Evolutionary conservation across 257 asterid genomes (phyloP).

Genomic region (Jaltomata sinuosa): DNA sequence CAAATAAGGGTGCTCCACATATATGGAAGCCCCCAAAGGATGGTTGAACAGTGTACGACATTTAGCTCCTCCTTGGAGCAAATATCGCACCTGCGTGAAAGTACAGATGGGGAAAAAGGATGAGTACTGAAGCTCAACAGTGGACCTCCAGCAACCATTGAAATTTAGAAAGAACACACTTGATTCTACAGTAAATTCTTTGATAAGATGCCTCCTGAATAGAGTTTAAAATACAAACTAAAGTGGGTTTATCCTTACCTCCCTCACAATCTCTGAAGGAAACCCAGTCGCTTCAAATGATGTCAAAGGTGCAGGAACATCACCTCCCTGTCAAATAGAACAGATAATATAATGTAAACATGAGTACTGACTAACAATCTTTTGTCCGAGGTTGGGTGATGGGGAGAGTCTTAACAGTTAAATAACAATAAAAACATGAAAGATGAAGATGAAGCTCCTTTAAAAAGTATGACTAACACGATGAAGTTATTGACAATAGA

Average conservation of each 20-base stretch:
- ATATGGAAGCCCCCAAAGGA: slow-evolving; percentile 61
- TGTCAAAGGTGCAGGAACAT: slow-evolving; percentile 71
- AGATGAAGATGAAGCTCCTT: background rate
- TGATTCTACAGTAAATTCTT: background rate
- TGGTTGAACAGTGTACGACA: slow-evolving; percentile 88
- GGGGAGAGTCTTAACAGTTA: background rate
- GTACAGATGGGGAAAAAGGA: slow-evolving; percentile 41
- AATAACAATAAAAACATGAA: background rate
- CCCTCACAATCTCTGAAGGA: slow-evolving; percentile 82
- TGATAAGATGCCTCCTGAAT: background rate
- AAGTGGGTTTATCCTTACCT: slow-evolving; percentile 40
- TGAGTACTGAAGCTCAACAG: slow-evolving; percentile 42
- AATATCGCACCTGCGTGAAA: slow-evolving; percentile 96
- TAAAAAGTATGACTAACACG: background rate
- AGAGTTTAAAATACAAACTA: background rate
- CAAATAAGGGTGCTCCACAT: slow-evolving; percentile 70
- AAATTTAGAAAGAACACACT: slow-evolving; percentile 10
- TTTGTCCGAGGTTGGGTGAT: background rate
- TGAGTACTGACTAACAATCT: background rate
- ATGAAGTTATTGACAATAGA: background rate
- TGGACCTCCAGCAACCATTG: slow-evolving; percentile 39
- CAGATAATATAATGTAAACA: background rate
- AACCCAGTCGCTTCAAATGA: slow-evolving; percentile 77
- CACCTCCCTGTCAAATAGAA: slow-evolving; percentile 53
- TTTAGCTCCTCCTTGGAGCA: slow-evolving; percentile 97